These are phyloP conservation scores for Neltuma alba DNA, from an alignment of 306 rosid genomes.

Conservation along the genomic window DNA sequence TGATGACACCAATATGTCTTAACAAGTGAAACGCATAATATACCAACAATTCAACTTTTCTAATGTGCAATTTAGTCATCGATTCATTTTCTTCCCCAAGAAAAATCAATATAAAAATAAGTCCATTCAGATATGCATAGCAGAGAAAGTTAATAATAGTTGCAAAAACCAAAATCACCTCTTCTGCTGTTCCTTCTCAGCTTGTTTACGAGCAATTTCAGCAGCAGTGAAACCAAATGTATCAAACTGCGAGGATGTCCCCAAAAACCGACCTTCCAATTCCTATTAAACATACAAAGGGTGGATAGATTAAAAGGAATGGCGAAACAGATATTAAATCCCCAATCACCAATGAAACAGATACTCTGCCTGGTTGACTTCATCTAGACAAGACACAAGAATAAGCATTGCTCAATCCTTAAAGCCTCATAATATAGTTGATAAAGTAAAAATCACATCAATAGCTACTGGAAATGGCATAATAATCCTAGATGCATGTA, in stretches of 20 bases:
- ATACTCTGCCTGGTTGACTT: constrained; percentile 14
- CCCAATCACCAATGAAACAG: constrained; percentile 8
- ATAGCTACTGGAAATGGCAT: constrained; percentile 6
- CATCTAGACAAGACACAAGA: constrained; percentile 24
- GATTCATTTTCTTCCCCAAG: neutral
- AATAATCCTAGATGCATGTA: constrained; percentile 6
- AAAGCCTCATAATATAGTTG: constrained; percentile 15
- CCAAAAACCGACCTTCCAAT: constrained; percentile 78
- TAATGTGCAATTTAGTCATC: neutral
- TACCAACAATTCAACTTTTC: neutral
- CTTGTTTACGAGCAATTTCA: constrained; percentile 86
- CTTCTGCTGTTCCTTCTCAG: constrained; percentile 86
- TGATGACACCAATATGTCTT: neutral
- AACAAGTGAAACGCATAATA: neutral
- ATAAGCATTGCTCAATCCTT: neutral
- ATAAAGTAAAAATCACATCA: neutral
- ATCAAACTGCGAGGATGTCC: constrained; percentile 88
- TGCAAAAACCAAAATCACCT: constrained; percentile 54
- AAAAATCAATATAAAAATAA: neutral
- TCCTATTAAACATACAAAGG: constrained; percentile 54
- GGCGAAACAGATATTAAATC: constrained; percentile 20
- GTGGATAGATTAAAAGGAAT: constrained; percentile 22
- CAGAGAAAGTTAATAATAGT: constrained; percentile 26
- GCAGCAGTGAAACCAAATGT: constrained; percentile 90
- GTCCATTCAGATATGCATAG: neutral